Evolutionary conservation across 1,284 basidiomycete genomes (phyloP).

Genomic region (Papiliotrema nemorosa): DNA sequence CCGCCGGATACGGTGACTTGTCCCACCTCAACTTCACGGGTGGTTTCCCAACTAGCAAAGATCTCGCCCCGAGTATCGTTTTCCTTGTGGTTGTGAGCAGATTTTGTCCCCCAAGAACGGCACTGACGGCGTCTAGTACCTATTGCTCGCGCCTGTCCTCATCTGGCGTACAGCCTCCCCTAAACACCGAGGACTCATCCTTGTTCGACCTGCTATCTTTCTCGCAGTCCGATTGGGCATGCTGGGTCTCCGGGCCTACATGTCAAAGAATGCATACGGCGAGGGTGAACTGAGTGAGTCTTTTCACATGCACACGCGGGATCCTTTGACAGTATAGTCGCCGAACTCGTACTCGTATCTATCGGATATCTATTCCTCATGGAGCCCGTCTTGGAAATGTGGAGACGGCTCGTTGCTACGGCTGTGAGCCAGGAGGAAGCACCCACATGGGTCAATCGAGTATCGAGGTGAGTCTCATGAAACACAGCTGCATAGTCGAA

Average conservation of each 20-base stretch:
- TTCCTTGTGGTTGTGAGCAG: conserved; percentile 15
- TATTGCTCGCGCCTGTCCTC: background rate
- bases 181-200: conserved; percentile 5
- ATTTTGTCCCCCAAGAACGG: background rate
- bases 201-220: conserved; percentile 17
- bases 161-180: background rate
- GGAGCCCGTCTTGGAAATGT: conserved; percentile 15
- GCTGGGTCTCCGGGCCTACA: conserved; percentile 11
- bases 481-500: background rate
- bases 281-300: conserved; percentile 8
- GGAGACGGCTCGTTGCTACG: conserved; percentile 10
- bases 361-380: conserved; percentile 19
- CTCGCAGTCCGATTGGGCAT: conserved; percentile 9
- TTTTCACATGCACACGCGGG: too few species aligned
- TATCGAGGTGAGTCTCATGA: background rate
- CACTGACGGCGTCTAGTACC: background rate
- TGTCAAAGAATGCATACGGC: conserved; percentile 11
- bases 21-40: conserved; percentile 17
- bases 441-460: background rate
- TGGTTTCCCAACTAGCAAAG: conserved; percentile 9
- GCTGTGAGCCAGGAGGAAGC: conserved; percentile 6
- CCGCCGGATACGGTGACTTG: background rate
- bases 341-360: conserved; percentile 18
- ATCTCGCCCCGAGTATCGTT: conserved; percentile 19
- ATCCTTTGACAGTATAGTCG: conserved; percentile 5